Percentiles rank a stretch among this genome's conserved stretches.
These are phyloP conservation scores for Fusarium protoensiforme DNA, from an alignment of 2,329 filamentous ascomycete genomes.

Conservation along the genomic window DNA sequence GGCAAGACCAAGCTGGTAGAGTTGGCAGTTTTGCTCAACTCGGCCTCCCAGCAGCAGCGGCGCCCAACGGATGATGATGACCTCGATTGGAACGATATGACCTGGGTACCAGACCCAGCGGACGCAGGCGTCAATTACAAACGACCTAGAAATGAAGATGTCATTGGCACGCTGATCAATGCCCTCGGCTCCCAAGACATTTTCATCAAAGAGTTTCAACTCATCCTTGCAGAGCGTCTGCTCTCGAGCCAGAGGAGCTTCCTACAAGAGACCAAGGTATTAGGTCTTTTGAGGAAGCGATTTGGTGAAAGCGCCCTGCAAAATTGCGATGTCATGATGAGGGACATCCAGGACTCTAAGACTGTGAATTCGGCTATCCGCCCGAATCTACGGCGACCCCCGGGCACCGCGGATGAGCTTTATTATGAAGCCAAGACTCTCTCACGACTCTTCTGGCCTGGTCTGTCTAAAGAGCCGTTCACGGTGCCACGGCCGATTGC, in stretches of 20 bases:
- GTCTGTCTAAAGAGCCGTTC: slow-evolving; percentile 77
- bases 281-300: slow-evolving; percentile 87
- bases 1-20: slow-evolving; percentile 69
- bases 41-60: slow-evolving; percentile 65
- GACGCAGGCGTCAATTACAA: slow-evolving; percentile 95
- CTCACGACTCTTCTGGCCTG: slow-evolving; percentile 94
- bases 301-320: slow-evolving; percentile 89
- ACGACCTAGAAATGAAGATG: slow-evolving; percentile 87
- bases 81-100: slow-evolving; percentile 91
- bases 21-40: slow-evolving; percentile 73
- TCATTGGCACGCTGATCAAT: slow-evolving; percentile 89
- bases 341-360: slow-evolving; percentile 87
- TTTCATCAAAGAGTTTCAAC: slow-evolving; percentile 95
- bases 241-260: slow-evolving; percentile 75
- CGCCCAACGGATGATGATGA: slow-evolving; percentile 72
- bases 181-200: slow-evolving; percentile 89
- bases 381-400: slow-evolving; percentile 47
- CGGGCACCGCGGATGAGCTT: slow-evolving; percentile 29
- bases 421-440: slow-evolving; percentile 84
- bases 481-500: slow-evolving; percentile 68
- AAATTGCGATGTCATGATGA: slow-evolving; percentile 97
- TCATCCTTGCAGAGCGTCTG: slow-evolving; percentile 86
- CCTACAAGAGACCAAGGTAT: slow-evolving; percentile 82
- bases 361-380: slow-evolving; percentile 77
- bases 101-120: slow-evolving; percentile 91